Evolutionary conservation across 2,329 filamentous ascomycete species (phyloP).

Genomic region (Gaeumannomyces tritici): DNA sequence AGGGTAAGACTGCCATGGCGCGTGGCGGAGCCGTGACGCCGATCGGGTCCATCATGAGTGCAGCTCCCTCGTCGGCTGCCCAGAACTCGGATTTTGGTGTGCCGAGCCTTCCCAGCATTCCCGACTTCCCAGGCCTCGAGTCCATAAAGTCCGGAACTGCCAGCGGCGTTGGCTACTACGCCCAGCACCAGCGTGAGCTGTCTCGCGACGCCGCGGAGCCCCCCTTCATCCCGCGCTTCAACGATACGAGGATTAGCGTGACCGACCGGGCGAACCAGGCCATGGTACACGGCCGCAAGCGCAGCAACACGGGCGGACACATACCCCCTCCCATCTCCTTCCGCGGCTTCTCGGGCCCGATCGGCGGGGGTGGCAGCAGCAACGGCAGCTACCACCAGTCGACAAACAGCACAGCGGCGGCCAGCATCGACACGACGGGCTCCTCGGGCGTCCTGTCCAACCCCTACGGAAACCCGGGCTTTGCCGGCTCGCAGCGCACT

Average conservation of each 20-base stretch:
- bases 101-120: constrained; percentile 35
- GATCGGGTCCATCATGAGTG: constrained; percentile 13
- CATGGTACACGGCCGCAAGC: constrained; percentile 64
- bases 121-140: constrained; percentile 25
- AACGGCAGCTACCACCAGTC: constrained; percentile 30
- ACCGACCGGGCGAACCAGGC: constrained; percentile 28
- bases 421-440: constrained; percentile 27
- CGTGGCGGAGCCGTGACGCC: constrained; percentile 5
- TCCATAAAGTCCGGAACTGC: constrained; percentile 21
- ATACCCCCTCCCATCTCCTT: constrained; percentile 62
- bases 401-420: constrained; percentile 46
- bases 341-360: constrained; percentile 63
- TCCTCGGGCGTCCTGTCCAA: constrained; percentile 20
- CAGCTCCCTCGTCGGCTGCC: constrained; percentile 11
- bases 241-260: constrained; percentile 28
- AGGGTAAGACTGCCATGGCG: constrained; percentile 43
- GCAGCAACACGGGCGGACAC: constrained; percentile 79
- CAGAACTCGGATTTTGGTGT: constrained; percentile 31
- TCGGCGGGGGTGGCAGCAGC: constrained; percentile 14
- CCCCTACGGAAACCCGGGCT: constrained; percentile 12
- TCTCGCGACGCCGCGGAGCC: constrained; percentile 58
- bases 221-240: constrained; percentile 62
- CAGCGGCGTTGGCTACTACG: constrained; percentile 15
- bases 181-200: constrained; percentile 32
- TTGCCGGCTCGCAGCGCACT: constrained; percentile 33